A percentile compares a stretch with the other conserved stretches of the same genome.
Conservation (phyloP, 345 rosid genomes). For the Carallia brachiata region DNA sequence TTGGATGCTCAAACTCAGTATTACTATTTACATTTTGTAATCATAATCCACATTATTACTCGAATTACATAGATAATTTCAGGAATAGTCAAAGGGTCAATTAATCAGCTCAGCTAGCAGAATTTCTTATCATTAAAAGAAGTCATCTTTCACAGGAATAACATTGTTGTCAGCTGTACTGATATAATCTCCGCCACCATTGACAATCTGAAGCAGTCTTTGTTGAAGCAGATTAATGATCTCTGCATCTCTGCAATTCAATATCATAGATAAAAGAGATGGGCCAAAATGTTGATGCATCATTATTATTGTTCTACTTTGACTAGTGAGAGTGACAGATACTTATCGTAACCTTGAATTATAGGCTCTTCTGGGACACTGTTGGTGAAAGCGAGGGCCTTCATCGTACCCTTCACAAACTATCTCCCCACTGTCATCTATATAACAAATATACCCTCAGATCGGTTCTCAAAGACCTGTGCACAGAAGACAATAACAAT, state of each 20-base stretch:
- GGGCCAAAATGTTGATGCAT: too few species aligned
- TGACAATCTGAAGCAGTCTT: constrained; percentile 49
- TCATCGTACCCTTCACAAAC: constrained; percentile 96
- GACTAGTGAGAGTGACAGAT: not conserved
- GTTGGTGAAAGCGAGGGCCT: constrained; percentile 71
- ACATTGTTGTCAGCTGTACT: constrained; percentile 20
- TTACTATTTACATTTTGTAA: too few species aligned
- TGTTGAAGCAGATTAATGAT: constrained; percentile 65
- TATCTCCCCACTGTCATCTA: constrained; percentile 70
- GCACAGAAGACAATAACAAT: too few species aligned
- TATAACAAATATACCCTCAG: constrained; percentile 75
- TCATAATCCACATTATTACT: too few species aligned
- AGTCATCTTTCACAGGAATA: constrained; percentile 31
- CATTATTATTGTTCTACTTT: too few species aligned
- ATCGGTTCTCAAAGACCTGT: constrained; percentile 74
- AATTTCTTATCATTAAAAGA: constrained; percentile 1
- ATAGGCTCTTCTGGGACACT: constrained; percentile 35
- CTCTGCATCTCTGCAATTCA: constrained; percentile 64
- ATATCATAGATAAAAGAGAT: too few species aligned
- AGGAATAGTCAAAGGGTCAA: too few species aligned
- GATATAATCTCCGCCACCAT: constrained; percentile 22
- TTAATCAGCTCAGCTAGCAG: too few species aligned
- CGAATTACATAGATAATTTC: too few species aligned
- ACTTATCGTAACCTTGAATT: constrained; percentile 46
- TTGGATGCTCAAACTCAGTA: too few species aligned